Base-by-base conservation (phyloP, 179 eudicot species). In the Camellia oleifera region DNA sequence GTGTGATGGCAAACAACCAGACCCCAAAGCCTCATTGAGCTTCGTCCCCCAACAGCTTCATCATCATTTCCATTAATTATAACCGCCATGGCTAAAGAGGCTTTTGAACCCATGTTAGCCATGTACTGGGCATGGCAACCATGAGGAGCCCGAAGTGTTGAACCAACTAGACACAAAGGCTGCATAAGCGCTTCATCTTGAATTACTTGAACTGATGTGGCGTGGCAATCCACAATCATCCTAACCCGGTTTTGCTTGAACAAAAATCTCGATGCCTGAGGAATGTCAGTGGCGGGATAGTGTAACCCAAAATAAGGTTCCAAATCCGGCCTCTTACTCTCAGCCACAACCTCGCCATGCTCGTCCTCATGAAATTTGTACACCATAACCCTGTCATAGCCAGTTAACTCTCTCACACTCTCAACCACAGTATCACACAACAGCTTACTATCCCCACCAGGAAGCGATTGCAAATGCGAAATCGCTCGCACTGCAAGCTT, bases 351-450 rank as follows among this genome's bases (percentile, higher is more conserved):
- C 85, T 94, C 98, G 18, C 99, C 99, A 81, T 97, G 98, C 81
- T 97, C 99, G 84, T 97, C 99, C 66, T 97, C 99, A 79, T 97
- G 99, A 81, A 97, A 97, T 88, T 83, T 97, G 61, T 97, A 97
- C 72, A 97, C 98, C 99, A 97, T 97, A 70, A 97, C 98, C 83
- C 99, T 77, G 45, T 94, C 98, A 83, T 91, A 94, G n/a, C 97
- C 99, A 0, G 99, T 97, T 13, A 94, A 86, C 83, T 92, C 95
- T 81, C 91, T 87, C 54, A 97, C 97, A 81, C 91, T 80, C 88
- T 88, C 83, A 32, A 97, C 98, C 71, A 97, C 97, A 14, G 97
- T 86, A 77, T 97, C 97, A 86, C 99, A 97, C 80, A 94, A 76
- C 15, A 92, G 89, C 91, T 88, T 88, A 68, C 92, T 85, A 82